Evolutionary conservation across 2,329 filamentous ascomycete species (phyloP), one percentile per base, ranked within the genome.

Genomic region (Colletotrichum sublineola): DNA sequence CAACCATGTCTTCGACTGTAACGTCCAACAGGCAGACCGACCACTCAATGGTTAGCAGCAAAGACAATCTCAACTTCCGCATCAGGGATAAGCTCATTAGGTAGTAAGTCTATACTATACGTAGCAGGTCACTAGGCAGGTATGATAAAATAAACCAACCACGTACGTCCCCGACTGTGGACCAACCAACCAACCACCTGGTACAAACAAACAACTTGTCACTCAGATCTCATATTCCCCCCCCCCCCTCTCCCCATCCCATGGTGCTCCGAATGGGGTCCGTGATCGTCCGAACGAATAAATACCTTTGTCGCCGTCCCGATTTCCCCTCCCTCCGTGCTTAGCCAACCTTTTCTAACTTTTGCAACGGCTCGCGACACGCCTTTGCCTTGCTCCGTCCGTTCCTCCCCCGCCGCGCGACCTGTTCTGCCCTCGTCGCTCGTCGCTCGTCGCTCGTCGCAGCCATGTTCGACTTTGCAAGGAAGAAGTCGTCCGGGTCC

Each of bases 261-360:
- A 24, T 12, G 9, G 2, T 2, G 40, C 40, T 15, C 40, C 42
- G 40, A 44, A 44, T 44, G 42, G 64, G 8, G 63, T 42, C 52
- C 58, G 44, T 63, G 36, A 63, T 71, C 64, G 65, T 71, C 68
- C 58, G 58, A 71, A 71, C 44, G 64, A 68, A 71, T 68, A 71
- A 57, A 71, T 63, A 42, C 63, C 31, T 24, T 46, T 29, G 14
- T 7, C 24, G 52, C 58, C 24, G 52, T 64, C 53, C 60, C 61
- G 42, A 20, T 57, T 57, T 40, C 20, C 40, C 24, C n/a, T 44
- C 42, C 44, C 18, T 20, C 44, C 44, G 44, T 46, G 44, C 44
- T 46, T n/a, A 5, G 15, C 15, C 4, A 44, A 44, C 42, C 15
- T 44, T 44, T 1, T 6, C 20, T 14, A 33, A 9, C 36, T 24